Evolutionary conservation across 2,329 filamentous ascomycete species (phyloP).

Genomic region (Colletotrichum phormii): DNA sequence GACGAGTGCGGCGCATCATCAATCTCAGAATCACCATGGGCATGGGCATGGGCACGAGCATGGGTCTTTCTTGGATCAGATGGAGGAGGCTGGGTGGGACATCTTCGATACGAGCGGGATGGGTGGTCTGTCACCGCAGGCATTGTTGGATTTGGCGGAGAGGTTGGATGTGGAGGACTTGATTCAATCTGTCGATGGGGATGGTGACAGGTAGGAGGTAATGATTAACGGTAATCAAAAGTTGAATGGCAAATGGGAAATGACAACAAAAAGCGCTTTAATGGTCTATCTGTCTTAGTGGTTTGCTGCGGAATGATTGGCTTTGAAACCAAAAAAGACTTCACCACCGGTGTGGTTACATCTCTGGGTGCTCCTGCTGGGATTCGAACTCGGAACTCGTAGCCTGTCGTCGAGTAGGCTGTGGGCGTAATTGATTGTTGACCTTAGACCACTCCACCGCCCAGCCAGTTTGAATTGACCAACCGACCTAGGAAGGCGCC

Average conservation of each 20-base stretch:
- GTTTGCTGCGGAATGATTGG: too few relatives aligned
- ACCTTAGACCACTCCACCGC: too few relatives aligned
- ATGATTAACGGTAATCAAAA: neutral
- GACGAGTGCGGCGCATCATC: conserved; percentile 14
- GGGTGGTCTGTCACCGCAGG: conserved; percentile 46
- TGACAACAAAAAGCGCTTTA: neutral
- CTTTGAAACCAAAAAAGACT: too few relatives aligned
- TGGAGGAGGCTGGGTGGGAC: conserved; percentile 43
- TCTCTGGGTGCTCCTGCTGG: too few relatives aligned
- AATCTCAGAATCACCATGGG: conserved; percentile 20
- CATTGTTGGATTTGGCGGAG: conserved; percentile 46
- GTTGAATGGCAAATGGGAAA: neutral
- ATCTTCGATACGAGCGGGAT: conserved; percentile 46
- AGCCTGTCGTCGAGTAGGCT: too few relatives aligned
- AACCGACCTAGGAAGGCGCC: too few relatives aligned
- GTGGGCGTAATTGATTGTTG: too few relatives aligned
- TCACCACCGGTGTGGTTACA: too few relatives aligned
- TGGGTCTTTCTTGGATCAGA: conserved; percentile 24
- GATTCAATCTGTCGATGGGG: conserved; percentile 29
- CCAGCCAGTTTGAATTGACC: too few relatives aligned
- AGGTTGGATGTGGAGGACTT: conserved; percentile 41
- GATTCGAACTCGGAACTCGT: too few relatives aligned
- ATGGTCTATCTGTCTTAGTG: too few relatives aligned
- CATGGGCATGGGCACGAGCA: conserved; percentile 25
- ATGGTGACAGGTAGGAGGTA: neutral